A percentile compares a stretch with the other conserved stretches of the same genome.
These are phyloP conservation scores for Xylariaceae sp. DNA, from an alignment of 2,329 filamentous ascomycete species.

Conservation along the genomic window DNA sequence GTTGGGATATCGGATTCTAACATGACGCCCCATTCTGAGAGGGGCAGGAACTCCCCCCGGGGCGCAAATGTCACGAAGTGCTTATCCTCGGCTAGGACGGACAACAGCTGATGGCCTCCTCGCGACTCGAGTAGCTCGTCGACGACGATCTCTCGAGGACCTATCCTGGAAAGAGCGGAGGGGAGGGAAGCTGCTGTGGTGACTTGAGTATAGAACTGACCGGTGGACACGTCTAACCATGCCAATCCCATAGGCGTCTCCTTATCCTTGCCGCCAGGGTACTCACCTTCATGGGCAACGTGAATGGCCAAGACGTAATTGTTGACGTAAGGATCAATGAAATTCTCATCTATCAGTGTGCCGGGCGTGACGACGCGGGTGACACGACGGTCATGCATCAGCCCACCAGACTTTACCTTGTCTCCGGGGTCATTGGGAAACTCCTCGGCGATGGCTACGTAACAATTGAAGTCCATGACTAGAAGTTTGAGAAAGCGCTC, in stretches of 20 bases:
- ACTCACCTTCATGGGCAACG: slow-evolving; percentile 31
- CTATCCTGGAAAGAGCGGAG: slow-evolving; percentile 77
- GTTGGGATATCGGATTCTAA: slow-evolving; percentile 65
- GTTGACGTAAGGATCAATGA: slow-evolving; percentile 89
- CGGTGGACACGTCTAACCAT: slow-evolving; percentile 93
- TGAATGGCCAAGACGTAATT: slow-evolving; percentile 87
- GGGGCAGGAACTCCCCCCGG: slow-evolving; percentile 38
- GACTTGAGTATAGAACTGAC: slow-evolving; percentile 82
- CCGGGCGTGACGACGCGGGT: slow-evolving; percentile 87
- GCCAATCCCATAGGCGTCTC: slow-evolving; percentile 58
- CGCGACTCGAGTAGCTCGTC: slow-evolving; percentile 56
- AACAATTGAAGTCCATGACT: slow-evolving; percentile 82
- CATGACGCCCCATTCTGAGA: slow-evolving; percentile 67
- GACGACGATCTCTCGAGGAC: slow-evolving; percentile 78
- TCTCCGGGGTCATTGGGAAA: slow-evolving; percentile 68
- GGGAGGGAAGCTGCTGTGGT: slow-evolving; percentile 65
- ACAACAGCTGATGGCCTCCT: slow-evolving; percentile 57
- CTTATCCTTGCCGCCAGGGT: slow-evolving; percentile 15
- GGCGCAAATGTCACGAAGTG: slow-evolving; percentile 70
- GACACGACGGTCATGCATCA: slow-evolving; percentile 80
- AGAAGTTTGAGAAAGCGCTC: slow-evolving; percentile 89
- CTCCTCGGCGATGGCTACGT: slow-evolving; percentile 93
- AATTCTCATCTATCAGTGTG: slow-evolving; percentile 94
- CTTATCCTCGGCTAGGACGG: slow-evolving; percentile 67
- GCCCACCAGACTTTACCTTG: slow-evolving; percentile 67